phyloP scores from a whole-genome alignment of 768 basidiomycete genomes.

The Xerocomellus dryophilus region DNA sequence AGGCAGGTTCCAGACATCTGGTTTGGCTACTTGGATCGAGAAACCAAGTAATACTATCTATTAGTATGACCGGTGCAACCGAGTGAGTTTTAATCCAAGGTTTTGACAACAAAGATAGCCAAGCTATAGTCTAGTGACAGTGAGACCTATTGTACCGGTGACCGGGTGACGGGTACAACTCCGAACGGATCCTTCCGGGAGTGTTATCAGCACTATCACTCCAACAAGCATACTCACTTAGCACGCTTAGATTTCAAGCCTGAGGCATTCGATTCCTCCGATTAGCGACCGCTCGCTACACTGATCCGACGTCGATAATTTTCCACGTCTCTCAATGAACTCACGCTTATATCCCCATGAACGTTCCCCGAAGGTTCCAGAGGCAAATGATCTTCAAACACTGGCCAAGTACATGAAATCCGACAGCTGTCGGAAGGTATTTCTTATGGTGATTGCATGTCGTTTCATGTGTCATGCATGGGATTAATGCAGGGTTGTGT shows the following conservation, averaged over 20 bases:
- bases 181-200: conserved; percentile 1
- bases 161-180: no score
- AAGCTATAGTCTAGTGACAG: no score
- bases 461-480: background rate
- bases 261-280: background rate
- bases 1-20: background rate
- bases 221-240: no score
- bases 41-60: no score
- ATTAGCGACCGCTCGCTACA: background rate
- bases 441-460: conserved; percentile 58
- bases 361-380: conserved; percentile 21
- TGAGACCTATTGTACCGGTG: background rate
- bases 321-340: conserved; percentile 11
- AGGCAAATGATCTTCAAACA: conserved; percentile 38
- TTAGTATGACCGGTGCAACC: no score
- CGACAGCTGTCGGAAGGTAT: conserved; percentile 61
- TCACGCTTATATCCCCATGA: conserved; percentile 4
- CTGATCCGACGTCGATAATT: background rate
- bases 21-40: background rate
- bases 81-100: background rate
- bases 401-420: conserved; percentile 71
- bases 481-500: background rate
- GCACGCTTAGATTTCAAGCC: background rate
- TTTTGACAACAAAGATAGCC: no score
- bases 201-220: no score